Percentiles rank a stretch among this genome's conserved stretches.
These are phyloP conservation scores for Nothophaeocryptopus gaeumannii DNA, from an alignment of 2,329 filamentous ascomycete species.

Conservation along the genomic window DNA sequence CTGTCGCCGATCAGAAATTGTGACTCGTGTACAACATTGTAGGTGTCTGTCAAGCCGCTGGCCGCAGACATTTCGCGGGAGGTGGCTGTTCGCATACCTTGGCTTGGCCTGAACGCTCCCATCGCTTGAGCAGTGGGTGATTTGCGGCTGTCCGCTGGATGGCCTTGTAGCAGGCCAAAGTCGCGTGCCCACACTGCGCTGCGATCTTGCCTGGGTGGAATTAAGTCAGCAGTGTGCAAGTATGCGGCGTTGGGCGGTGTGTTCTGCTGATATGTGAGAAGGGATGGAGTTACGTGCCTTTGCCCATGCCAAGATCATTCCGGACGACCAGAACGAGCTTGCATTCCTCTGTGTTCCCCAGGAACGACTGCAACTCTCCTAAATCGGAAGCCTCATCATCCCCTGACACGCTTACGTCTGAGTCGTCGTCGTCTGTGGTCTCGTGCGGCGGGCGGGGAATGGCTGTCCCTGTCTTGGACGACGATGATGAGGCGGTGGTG, in stretches of 20 bases:
- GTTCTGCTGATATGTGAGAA: neutral
- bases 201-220: slow-evolving; percentile 83
- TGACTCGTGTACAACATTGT: slow-evolving; percentile 75
- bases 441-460: too few relatives aligned
- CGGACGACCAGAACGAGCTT: slow-evolving; percentile 90
- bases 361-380: slow-evolving; percentile 48
- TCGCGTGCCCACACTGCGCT: slow-evolving; percentile 86
- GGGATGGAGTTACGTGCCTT: slow-evolving; percentile 59
- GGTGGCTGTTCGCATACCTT: slow-evolving; percentile 9
- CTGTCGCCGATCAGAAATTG: slow-evolving; percentile 57
- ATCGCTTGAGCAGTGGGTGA: slow-evolving; percentile 68
- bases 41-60: slow-evolving; percentile 53
- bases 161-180: slow-evolving; percentile 81
- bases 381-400: slow-evolving; percentile 40
- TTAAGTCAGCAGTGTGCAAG: slow-evolving; percentile 4
- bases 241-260: slow-evolving; percentile 1
- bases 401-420: slow-evolving; percentile 35
- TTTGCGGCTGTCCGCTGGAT: slow-evolving; percentile 57
- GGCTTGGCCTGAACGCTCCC: slow-evolving; percentile 69
- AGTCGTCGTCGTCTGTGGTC: slow-evolving; percentile 33
- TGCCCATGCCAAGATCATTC: slow-evolving; percentile 95
- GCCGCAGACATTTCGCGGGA: neutral
- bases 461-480: slow-evolving; percentile 4
- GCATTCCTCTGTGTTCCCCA: slow-evolving; percentile 69
- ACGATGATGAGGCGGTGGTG: slow-evolving; percentile 1